A percentile compares a stretch with the other conserved stretches of the same genome.
These are phyloP conservation scores for Colletotrichum sp. DNA, from an alignment of 2,329 filamentous ascomycete species.

Conservation along the genomic window DNA sequence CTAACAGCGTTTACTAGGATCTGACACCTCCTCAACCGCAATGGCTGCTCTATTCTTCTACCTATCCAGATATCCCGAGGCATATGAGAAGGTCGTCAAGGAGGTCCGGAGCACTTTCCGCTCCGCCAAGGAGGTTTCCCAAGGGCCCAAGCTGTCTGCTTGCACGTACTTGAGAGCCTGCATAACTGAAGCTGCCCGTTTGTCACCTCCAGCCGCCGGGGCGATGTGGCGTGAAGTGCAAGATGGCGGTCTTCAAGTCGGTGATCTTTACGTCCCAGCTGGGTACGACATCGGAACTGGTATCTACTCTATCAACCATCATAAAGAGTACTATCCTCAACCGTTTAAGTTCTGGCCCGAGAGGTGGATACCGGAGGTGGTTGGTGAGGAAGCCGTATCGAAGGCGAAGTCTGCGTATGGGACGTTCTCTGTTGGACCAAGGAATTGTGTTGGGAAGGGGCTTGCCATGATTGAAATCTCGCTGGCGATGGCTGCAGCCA, in stretches of 20 bases:
- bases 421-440: background rate
- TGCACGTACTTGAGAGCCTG: background rate
- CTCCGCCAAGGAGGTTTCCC: background rate
- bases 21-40: constrained; percentile 3
- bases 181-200: background rate
- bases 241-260: background rate
- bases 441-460: constrained; percentile 1
- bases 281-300: background rate
- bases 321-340: background rate
- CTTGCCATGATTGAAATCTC: constrained; percentile 7
- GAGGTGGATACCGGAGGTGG: background rate
- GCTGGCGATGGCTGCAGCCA: background rate
- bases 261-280: background rate
- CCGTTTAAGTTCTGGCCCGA: constrained; percentile 1
- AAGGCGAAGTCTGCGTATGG: background rate
- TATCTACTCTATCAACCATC: constrained; percentile 5
- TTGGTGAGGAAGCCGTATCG: background rate
- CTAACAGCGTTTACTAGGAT: background rate
- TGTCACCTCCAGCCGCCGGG: background rate
- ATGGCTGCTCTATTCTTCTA: constrained; percentile 10
- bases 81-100: background rate
- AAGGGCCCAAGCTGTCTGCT: background rate
- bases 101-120: background rate
- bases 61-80: background rate
- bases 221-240: background rate